Base-by-base conservation (phyloP, 179 eudicot species). In the Corrigiola litoralis region DNA sequence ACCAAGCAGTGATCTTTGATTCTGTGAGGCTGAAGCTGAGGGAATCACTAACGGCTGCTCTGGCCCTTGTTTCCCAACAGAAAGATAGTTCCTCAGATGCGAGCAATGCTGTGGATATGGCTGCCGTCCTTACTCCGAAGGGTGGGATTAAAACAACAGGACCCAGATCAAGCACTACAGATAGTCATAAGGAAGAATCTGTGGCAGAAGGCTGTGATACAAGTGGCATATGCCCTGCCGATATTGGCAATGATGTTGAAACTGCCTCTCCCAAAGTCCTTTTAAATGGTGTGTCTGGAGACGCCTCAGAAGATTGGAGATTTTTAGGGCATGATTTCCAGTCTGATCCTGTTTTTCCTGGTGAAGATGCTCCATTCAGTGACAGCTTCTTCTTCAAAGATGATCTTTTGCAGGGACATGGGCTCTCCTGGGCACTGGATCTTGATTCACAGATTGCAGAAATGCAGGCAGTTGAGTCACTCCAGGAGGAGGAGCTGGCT, bases 281-380 rank as follows among this genome's bases (percentile, higher is more conserved):
- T 46, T 46, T 51, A n/a, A 31, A 62, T 17, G 52, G 44, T 29
- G 38, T 61, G 36, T 45, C 65, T 47, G 66, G 41, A 33, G 66
- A 62, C 9, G 55, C 42, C 40, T 84, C 42, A 47, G n/a, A n/a
- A n/a, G n/a, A n/a, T n/a, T 60, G 65, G 65, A 60, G 44, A 60
- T 60, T 42, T 60, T 6, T 44, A 23, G 63, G 45, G 31, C 48
- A 40, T 28, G 63, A 58, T 58, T 57, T 57, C 61, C 63, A 58
- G 34, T 40, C 63, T 40, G 41, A 58, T 40, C 20, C 63, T 24
- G 25, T 58, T 11, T 58, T 58, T 40, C 48, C 63, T 41, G n/a
- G 34, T 5, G 63, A 58, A 33, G 49, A 58, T 58, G 31, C 48
- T 38, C 49, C 63, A 24, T 58, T 58, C 41, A 48, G 63, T 13